Conservation (phyloP, 2,329 filamentous ascomycete genomes). For the Diplodia corticola region DNA sequence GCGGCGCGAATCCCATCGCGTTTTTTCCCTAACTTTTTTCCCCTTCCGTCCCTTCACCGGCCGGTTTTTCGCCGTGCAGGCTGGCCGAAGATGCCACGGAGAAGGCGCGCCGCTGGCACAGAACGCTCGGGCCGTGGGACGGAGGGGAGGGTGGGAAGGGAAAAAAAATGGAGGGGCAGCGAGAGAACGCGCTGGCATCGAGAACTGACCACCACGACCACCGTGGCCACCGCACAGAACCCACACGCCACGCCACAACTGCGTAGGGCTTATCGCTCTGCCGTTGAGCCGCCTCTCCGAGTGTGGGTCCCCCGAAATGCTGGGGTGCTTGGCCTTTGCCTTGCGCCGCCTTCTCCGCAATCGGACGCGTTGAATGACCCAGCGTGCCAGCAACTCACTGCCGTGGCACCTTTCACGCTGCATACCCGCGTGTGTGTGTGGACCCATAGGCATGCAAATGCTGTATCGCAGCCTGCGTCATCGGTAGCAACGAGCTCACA, state of each 20-base stretch:
- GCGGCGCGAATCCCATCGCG: conserved; percentile 5
- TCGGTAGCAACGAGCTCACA: neutral
- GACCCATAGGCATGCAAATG: neutral
- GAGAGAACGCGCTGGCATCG: neutral
- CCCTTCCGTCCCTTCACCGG: neutral
- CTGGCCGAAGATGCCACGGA: neutral
- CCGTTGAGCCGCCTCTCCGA: neutral
- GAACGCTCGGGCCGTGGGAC: neutral
- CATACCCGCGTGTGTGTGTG: neutral
- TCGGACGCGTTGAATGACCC: neutral
- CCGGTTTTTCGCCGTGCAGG: neutral
- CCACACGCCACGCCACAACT: neutral
- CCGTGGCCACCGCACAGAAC: neutral
- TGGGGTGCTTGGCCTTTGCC: neutral
- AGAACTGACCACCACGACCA: neutral
- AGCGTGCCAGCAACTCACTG: neutral
- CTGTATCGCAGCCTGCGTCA: neutral
- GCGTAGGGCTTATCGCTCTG: neutral
- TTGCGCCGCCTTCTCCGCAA: neutral
- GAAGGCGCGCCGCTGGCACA: conserved; percentile 1
- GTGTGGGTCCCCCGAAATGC: neutral
- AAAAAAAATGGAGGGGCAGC: neutral
- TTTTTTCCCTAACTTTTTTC: neutral
- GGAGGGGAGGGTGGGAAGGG: neutral
- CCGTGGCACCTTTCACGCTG: neutral